phyloP scores from a whole-genome alignment of 345 rosid species.

The Hypericum androsaemum region DNA sequence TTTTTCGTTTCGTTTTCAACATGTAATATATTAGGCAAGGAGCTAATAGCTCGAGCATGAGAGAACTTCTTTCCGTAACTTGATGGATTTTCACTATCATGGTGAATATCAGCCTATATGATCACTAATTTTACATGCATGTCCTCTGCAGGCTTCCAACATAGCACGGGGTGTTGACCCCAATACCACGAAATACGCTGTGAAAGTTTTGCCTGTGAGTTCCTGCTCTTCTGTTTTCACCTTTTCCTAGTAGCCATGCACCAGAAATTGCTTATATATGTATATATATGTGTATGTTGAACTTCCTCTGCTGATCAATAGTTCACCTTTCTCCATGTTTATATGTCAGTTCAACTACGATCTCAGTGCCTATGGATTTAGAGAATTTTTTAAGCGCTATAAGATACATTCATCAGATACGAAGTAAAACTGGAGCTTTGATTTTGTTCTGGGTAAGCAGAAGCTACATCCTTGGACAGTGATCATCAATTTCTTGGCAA shows the following conservation, averaged over 20 bases:
- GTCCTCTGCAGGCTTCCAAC: slow-evolving; percentile 45
- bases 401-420: slow-evolving; percentile 35
- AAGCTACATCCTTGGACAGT: no score
- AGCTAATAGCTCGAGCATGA: no score
- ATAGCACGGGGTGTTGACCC: slow-evolving; percentile 61
- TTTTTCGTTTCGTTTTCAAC: no score
- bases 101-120: no score
- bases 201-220: slow-evolving; percentile 84
- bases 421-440: slow-evolving; percentile 11
- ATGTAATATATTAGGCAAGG: no score
- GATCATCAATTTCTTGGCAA: no score
- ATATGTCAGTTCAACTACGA: slow-evolving; percentile 64
- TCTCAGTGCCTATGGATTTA: slow-evolving; percentile 73
- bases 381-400: slow-evolving; percentile 86
- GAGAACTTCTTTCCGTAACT: no score
- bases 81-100: no score
- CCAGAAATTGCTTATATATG: no score
- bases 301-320: slow-evolving; percentile 4
- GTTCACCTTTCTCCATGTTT: not conserved
- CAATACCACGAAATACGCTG: slow-evolving; percentile 56
- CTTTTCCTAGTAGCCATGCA: not conserved
- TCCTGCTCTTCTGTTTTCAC: slow-evolving; percentile 2
- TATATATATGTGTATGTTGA: not conserved
- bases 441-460: no score
- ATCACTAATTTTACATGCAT: slow-evolving; percentile 4